Percentiles rank a stretch among this genome's conserved stretches.
Conservation (phyloP, 2,329 filamentous ascomycete genomes). For the Mycosphaerella arachidis region DNA sequence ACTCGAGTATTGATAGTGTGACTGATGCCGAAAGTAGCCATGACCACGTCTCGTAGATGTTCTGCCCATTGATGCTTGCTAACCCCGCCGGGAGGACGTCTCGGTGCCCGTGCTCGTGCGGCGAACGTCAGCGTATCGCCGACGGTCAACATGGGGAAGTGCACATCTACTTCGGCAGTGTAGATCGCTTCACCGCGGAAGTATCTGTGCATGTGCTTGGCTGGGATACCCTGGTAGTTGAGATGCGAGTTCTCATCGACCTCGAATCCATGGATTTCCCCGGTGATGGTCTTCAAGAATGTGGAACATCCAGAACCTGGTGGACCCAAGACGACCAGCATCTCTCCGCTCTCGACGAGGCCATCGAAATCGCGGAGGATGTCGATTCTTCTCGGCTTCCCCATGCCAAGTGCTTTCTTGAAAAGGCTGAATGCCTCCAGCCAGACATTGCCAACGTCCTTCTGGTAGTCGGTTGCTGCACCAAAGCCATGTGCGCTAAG, state of each 20-base stretch:
- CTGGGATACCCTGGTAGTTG: slow-evolving; percentile 74
- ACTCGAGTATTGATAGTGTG: slow-evolving; percentile 70
- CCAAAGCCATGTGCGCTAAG: slow-evolving; percentile 49
- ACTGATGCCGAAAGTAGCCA: slow-evolving; percentile 70
- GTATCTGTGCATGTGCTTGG: slow-evolving; percentile 69
- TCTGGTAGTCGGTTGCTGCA: slow-evolving; percentile 48
- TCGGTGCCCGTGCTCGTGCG: slow-evolving; percentile 63
- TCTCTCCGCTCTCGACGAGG: slow-evolving; percentile 65
- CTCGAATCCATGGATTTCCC: slow-evolving; percentile 75
- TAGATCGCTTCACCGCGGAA: slow-evolving; percentile 86
- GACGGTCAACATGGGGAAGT: slow-evolving; percentile 72
- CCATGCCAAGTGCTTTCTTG: slow-evolving; percentile 33
- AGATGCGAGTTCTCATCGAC: slow-evolving; percentile 67
- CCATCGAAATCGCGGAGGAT: slow-evolving; percentile 66
- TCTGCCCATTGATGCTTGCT: slow-evolving; percentile 52
- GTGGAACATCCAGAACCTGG: slow-evolving; percentile 71
- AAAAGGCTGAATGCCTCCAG: slow-evolving; percentile 38
- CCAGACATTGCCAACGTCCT: slow-evolving; percentile 47
- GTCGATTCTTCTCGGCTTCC: slow-evolving; percentile 42
- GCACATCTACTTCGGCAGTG: slow-evolving; percentile 77
- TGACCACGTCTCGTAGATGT: slow-evolving; percentile 65
- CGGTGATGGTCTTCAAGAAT: slow-evolving; percentile 76
- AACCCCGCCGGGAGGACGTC: slow-evolving; percentile 56
- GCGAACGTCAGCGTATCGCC: slow-evolving; percentile 77
- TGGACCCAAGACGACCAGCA: slow-evolving; percentile 70